A percentile compares a stretch with the other conserved stretches of the same genome.
Conservation (phyloP, 306 rosid species). For the Luffa aegyptiaca region DNA sequence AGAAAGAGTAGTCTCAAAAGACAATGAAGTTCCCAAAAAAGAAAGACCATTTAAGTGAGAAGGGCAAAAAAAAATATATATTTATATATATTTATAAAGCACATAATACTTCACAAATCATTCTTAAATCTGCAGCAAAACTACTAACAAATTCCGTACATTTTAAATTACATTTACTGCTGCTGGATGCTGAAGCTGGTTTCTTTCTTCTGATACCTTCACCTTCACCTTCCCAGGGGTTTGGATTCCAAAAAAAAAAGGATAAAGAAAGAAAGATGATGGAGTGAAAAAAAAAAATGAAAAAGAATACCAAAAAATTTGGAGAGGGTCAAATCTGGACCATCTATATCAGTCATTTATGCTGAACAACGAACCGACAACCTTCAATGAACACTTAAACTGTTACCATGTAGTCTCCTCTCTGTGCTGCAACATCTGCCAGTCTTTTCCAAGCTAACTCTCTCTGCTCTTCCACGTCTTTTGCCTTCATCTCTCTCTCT, state of each 20-base stretch:
- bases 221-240: slow-evolving; percentile 4
- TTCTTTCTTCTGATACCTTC: slow-evolving; percentile 16
- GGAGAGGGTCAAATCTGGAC: slow-evolving; percentile 11
- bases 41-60: not conserved
- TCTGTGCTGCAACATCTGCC: slow-evolving; percentile 65
- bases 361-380: not conserved
- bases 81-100: slow-evolving; percentile 1
- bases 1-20: not conserved
- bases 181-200: slow-evolving; percentile 6
- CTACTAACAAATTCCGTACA: slow-evolving; percentile 14
- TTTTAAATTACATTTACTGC: slow-evolving; percentile 17
- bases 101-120: slow-evolving; percentile 16
- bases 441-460: slow-evolving; percentile 71
- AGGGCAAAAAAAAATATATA: not conserved
- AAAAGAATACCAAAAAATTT: slow-evolving; percentile 12
- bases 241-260: not conserved
- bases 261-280: not conserved
- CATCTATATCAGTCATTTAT: slow-evolving; percentile 3
- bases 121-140: slow-evolving; percentile 18
- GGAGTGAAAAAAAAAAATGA: not conserved
- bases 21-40: not conserved
- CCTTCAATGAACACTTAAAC: not conserved
- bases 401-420: slow-evolving; percentile 11
- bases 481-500: slow-evolving; percentile 53
- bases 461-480: slow-evolving; percentile 51